Base-by-base conservation (phyloP, 441 rosid genomes). In the Adansonia grandidieri region DNA sequence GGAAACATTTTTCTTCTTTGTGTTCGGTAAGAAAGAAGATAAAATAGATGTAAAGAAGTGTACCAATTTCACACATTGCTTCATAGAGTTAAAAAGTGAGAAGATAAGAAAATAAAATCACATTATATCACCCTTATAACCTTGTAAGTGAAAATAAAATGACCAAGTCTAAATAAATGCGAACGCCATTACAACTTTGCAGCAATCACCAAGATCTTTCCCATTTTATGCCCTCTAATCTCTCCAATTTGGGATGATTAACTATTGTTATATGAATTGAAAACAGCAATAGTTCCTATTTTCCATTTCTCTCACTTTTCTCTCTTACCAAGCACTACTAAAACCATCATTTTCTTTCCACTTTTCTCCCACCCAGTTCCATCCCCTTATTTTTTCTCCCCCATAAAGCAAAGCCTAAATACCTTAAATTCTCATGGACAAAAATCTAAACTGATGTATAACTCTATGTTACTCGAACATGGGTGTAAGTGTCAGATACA, bases 271-370 rank as follows among this genome's bases (percentile, higher is more conserved):
- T 50, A 50, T 13, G 54, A 50, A 50, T 54, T 54, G 8, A 54
- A 54, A 62, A 28, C 9, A 2, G 17, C 44, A 62, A 5, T 62
- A 62, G n/a, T 54, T 54, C 58, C 19, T n/a, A 54, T 15, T 15
- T 6, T 54, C 67, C n/a, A 6, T 62, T 19, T 42, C 50, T n/a
- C 13, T 42, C 22, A n/a, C 50, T 42, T 64, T 44, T 66, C 51
- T 17, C 71, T 66, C 15, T 42, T n/a, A 3, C 51, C 71, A 66
- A 66, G 71, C 51, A 42, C 4, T 2, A 4, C 28, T 66, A 19
- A 42, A 66, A 66, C 44, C 28, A 66, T 66, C 22, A 40, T n/a
- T 65, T 63, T 9, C 64, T 40, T 67, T 66, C 10, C 51, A 20
- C 72, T 47, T 19, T 20, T 19, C 10, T 20, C 37, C 50, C 10